These are phyloP conservation scores for Diaporthe australafricana DNA, from an alignment of 2,329 filamentous ascomycete species.

Conservation along the genomic window DNA sequence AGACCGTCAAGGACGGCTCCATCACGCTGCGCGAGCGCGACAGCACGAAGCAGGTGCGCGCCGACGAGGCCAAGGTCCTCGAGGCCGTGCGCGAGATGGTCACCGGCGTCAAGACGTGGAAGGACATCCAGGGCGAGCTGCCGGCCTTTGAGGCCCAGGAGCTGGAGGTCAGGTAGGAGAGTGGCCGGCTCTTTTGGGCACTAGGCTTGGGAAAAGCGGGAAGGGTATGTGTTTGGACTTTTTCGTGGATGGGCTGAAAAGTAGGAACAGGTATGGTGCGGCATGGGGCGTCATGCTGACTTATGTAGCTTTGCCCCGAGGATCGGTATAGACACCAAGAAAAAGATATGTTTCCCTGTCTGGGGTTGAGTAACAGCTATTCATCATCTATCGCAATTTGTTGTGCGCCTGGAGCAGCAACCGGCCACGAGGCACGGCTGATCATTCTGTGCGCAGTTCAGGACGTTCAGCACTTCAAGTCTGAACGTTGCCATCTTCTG, in stretches of 20 bases:
- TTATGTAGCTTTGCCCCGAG: not conserved
- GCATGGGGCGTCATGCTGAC: conserved; percentile 1
- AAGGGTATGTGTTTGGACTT: not conserved
- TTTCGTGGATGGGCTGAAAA: not conserved
- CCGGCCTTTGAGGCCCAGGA: conserved; percentile 88
- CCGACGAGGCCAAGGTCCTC: conserved; percentile 82
- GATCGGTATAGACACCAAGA: not conserved
- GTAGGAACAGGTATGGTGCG: not conserved
- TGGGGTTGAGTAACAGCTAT: too few relatives aligned
- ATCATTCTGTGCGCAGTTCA: too few relatives aligned
- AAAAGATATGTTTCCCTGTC: not conserved
- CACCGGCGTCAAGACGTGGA: conserved; percentile 67
- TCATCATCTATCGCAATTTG: not conserved
- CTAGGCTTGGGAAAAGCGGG: not conserved
- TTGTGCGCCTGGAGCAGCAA: not conserved
- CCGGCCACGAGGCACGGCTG: fast-evolving
- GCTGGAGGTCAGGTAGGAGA: conserved; percentile 51
- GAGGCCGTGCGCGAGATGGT: conserved; percentile 72
- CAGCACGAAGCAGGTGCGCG: conserved; percentile 89
- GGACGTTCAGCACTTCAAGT: too few relatives aligned
- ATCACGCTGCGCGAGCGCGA: conserved; percentile 93
- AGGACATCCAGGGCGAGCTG: conserved; percentile 79
- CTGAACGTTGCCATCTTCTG: too few relatives aligned
- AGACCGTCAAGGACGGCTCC: conserved; percentile 88
- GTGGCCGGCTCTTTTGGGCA: not conserved